These are phyloP conservation scores for Kernera saxatilis DNA, from an alignment of 345 rosid genomes.

Conservation along the genomic window DNA sequence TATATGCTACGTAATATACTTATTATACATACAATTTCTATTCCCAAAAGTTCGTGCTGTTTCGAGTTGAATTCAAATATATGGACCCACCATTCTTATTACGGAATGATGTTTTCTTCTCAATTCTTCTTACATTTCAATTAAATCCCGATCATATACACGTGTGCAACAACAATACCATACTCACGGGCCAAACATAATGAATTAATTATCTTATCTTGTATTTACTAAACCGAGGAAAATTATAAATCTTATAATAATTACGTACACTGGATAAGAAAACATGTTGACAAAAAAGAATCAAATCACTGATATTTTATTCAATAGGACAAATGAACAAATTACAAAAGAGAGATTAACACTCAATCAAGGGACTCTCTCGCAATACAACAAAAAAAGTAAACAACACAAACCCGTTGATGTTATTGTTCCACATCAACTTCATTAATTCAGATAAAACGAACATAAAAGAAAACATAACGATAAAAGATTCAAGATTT, in stretches of 20 bases:
- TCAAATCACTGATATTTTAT: constrained; percentile 6
- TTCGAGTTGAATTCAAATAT: not conserved
- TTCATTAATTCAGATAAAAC: constrained; percentile 1
- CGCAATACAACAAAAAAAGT: not conserved
- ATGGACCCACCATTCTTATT: not conserved
- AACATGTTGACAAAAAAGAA: not conserved
- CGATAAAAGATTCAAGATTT: not conserved
- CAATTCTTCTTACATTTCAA: not conserved
- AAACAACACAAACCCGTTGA: constrained; percentile 12
- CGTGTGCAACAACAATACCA: not conserved
- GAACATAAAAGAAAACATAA: not conserved
- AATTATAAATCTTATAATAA: not conserved
- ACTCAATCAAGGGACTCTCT: constrained; percentile 1
- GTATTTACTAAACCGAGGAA: not conserved
- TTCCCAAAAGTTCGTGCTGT: not conserved
- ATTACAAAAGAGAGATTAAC: constrained; percentile 7
- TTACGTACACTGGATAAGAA: too few relatives aligned
- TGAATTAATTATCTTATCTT: constrained; percentile 3
- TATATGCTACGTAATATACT: not conserved
- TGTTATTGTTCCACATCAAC: not conserved
- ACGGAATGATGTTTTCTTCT: constrained; percentile 5
- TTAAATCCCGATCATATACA: not conserved
- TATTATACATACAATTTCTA: not conserved
- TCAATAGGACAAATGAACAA: not conserved
- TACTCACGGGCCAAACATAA: not conserved